Base-by-base conservation (phyloP, 306 rosid genomes). In the Castanea mollissima region DNA sequence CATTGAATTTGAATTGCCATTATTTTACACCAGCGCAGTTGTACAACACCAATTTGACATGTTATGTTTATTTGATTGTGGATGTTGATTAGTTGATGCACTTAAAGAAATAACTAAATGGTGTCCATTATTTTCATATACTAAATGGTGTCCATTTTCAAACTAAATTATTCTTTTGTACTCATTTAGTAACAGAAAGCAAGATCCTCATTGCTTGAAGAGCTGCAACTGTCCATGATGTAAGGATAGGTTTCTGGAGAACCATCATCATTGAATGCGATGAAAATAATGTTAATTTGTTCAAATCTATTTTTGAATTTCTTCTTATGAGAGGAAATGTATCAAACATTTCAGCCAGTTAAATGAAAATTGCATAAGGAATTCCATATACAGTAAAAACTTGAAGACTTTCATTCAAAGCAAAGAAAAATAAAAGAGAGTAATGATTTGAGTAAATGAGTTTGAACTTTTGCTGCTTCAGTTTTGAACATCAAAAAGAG, bases 221-320 rank as follows among this genome's bases (percentile, higher is more conserved):
- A 77, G 69, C 78, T 74, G 83, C 74, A 75, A 41, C 51, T 94
- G 99, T 84, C 93, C 91, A 74, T 83, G 71, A 77, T 90, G 99
- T 94, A 90, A 90, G 97, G 46, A 75, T 35, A 57, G 49, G 71
- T 32, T 71, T 21, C 5, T 58, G 23, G 35, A 63, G 69, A 44
- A 23, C 74, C 75, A 49, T 62, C 32, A 67, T 68, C 60, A n/a
- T 82, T 73, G 41, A 19, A 63, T 55, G n/a, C 59, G 71, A 65
- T 55, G 20, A 20, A 23, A 55, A 7, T 76, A 51, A n/a, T 21
- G 31, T 74, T 20, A 58, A 44, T 19, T 73, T 29, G 20, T 9
- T 21, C 9, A 76, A 79, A 65, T 51, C 35, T 55, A 19, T 8
- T 18, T 62, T 69, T 55, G 49, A 78, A 56, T 44, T 75, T 79